Evolutionary conservation across 768 basidiomycete species (phyloP), one percentile per base, ranked within the genome.

Genomic region (Hericium erinaceus): DNA sequence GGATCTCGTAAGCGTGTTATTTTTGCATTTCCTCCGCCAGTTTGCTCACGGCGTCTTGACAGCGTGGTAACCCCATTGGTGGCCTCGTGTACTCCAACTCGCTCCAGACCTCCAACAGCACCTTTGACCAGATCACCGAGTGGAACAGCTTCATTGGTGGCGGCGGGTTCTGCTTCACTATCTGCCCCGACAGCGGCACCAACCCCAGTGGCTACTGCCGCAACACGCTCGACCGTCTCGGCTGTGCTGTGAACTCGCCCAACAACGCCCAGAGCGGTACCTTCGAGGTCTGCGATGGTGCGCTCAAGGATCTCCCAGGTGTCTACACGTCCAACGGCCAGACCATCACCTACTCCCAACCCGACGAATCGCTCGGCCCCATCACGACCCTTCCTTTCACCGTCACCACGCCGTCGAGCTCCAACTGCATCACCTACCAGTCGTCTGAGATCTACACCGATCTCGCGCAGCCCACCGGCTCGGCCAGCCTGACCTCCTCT

Each of bases 21-120:
- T 46, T 7, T 46, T 16, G 38, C 9, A 10, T 9, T 2, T 1
- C 8, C 1, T 33, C 2, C 33, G 5, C 12, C 11, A 11, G n/a
- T 28, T 16, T 24, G 26, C 16, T 20, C 8, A 16, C 7, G 40
- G 10, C 15, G 28, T 10, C 8, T 13, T 66, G 28, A 13, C 61
- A 85, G 80, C 81, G 85, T 60, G 91, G 90, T n/a, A 93, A 91
- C 73, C 87, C 87, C 3, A 74, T 89, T 26, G 89, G 89, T 61
- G 86, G 81, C 52, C 68, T 90, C 26, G 57, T 89, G 46, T 92
- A 78, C 73, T 82, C 87, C 0, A 83, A 73, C 58, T 77, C 72
- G 11, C 84, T 76, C 64, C 78, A 81, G 18, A 60, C 58, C 60
- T 70, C 67, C 60, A 77, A 75, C 61, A 67, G 67, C 58, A 70